Base-by-base conservation (phyloP, 306 rosid genomes). In the Sophora flavescens region DNA sequence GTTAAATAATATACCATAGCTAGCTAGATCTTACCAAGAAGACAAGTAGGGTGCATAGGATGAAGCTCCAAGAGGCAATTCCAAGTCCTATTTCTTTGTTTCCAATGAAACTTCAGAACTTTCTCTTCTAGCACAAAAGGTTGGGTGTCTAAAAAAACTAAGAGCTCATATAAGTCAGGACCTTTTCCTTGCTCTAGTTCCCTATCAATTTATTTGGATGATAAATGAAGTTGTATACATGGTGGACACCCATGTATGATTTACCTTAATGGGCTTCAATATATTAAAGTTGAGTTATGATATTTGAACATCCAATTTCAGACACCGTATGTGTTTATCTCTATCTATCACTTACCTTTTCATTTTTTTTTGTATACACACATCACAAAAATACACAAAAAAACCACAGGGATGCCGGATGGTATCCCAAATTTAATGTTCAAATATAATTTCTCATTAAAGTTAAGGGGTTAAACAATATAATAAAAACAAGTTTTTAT, bases 71-170 rank as follows among this genome's bases (percentile, higher is more conserved):
- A 8, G 84, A 79, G 56, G 77, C 75, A 28, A 52, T 6, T 63
- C 70, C 68, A 66, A 72, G 70, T 48, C 52, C 35, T 87, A 76
- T 88, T 57, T 80, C 45, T 42, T 62, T 77, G 51, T 58, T 89
- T 74, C 51, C 59, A 52, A 38, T 71, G 80, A 75, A 75, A 48
- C 32, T 61, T 39, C 9, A 12, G 73, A 28, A 53, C 11, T 60
- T 47, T 42, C 2, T 59, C 14, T 38, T 53, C 18, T 22, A 63
- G 60, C 22, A 41, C 35, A 26, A 66, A 67, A 47, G 8, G 74
- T 48, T 9, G 32, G 32, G 8, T 73, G 50, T 50, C 3, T n/a
- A 11, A 41, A 63, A 62, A 78, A 62, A 72, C 65, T 22, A 16
- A 65, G 51, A 78, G 48, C 52, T 51, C 2, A 3, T 16, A 18